phyloP scores from a whole-genome alignment of 1,139 yeast species.

The Kodamaea ohmeri region DNA sequence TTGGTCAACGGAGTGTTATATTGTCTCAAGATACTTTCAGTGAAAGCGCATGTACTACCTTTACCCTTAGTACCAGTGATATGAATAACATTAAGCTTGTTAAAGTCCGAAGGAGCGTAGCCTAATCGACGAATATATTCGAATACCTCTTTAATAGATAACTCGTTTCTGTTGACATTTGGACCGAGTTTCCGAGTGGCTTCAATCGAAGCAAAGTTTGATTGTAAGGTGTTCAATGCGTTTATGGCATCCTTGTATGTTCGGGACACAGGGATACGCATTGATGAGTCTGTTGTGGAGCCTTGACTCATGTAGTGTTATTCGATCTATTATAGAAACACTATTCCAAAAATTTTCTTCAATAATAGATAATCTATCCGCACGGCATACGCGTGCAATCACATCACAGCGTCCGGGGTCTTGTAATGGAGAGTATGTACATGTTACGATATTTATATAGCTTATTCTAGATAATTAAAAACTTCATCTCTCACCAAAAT shows the following conservation, averaged over 20 bases:
- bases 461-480: no score
- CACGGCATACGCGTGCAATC: not conserved
- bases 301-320: constrained; percentile 8
- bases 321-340: not conserved
- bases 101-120: constrained; percentile 65
- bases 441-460: no score
- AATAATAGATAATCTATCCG: not conserved
- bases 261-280: constrained; percentile 23
- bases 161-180: constrained; percentile 57
- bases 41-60: constrained; percentile 96
- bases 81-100: constrained; percentile 76
- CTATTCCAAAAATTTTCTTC: constrained; percentile 3
- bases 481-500: no score
- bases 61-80: constrained; percentile 98
- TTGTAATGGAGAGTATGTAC: no score
- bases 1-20: constrained; percentile 40
- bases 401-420: not conserved
- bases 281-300: constrained; percentile 8
- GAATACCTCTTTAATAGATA: constrained; percentile 80
- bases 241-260: constrained; percentile 71
- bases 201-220: constrained; percentile 87
- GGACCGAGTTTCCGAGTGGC: constrained; percentile 72
- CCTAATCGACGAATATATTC: constrained; percentile 92
- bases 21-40: constrained; percentile 73
- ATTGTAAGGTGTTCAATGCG: constrained; percentile 83